phyloP scores from a whole-genome alignment of 2,329 filamentous ascomycete genomes.

The Graphilbum fragrans region DNA sequence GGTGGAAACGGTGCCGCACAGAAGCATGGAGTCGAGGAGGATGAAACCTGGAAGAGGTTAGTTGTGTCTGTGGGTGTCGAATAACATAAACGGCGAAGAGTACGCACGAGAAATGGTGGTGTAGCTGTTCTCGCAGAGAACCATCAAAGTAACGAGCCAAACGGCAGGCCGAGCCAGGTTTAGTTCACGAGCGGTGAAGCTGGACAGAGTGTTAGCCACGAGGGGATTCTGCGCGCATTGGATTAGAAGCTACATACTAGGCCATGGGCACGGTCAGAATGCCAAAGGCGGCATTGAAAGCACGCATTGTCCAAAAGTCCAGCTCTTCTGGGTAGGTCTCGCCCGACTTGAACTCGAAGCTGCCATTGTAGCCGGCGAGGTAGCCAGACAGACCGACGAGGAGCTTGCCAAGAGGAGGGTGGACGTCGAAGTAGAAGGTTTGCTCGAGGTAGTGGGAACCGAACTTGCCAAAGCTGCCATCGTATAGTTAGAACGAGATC shows the following conservation, averaged over 20 bases:
- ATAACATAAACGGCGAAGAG: not conserved
- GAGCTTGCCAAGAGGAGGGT: slow-evolving; percentile 93
- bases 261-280: slow-evolving; percentile 86
- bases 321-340: slow-evolving; percentile 88
- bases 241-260: slow-evolving; percentile 32
- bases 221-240: not conserved
- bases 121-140: slow-evolving; percentile 98
- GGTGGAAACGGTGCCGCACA: slow-evolving; percentile 97
- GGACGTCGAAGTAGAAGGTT: slow-evolving; percentile 92
- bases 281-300: slow-evolving; percentile 93
- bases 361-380: slow-evolving; percentile 94
- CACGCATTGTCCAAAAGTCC: slow-evolving; percentile 96
- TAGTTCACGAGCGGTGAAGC: slow-evolving; percentile 80
- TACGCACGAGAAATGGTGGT: slow-evolving; percentile 76
- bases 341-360: slow-evolving; percentile 98
- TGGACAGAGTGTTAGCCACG: not conserved
- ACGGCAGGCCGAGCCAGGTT: slow-evolving; percentile 77
- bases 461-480: slow-evolving; percentile 77
- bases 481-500: slow-evolving; percentile 2
- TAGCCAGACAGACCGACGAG: slow-evolving; percentile 93
- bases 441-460: slow-evolving; percentile 98
- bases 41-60: slow-evolving; percentile 51
- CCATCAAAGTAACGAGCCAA: slow-evolving; percentile 93
- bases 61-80: not conserved
- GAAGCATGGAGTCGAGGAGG: slow-evolving; percentile 93